Base-by-base conservation (phyloP, 768 basidiomycete species). In the Pleurotus sapidus region DNA sequence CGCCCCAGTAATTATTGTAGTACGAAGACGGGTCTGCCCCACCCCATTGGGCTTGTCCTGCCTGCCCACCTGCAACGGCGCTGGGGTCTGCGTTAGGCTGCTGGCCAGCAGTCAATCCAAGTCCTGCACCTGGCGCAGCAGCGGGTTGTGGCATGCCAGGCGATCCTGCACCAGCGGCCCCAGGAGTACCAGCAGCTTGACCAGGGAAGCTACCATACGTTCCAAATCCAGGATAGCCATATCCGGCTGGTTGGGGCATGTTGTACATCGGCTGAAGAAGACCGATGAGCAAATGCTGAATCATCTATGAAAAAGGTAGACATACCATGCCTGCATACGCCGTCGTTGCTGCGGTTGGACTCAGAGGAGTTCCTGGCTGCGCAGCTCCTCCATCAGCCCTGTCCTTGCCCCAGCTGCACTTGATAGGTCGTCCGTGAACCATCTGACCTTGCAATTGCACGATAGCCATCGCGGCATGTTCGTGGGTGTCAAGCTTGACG, bases 361-460 rank as follows among this genome's bases (percentile, higher is more conserved):
- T 88, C 64, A 89, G 70, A 38, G 77, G 75, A 34, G 66, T 71
- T 14, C 74, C 65, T 48, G 82, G 75, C 56, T 82, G 79, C 23
- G 82, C 77, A 55, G 78, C 75, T 23, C 81, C 83, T 34, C 85
- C 89, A 68, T 90, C 88, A 20, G 86, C 88, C 60, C 93, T 83
- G 70, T 98, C 96, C 73, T 98, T 98, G 57, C 97, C 97, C 97
- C 97, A 99, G 66, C 93, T 94, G 73, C 93, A 96, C 75, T 98
- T 98, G 80, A 98, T 93, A 6, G 95, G 94, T 39, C 97, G 77
- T 48, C 96, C 96, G 63, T 99, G 97, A 24, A 99, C 93, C 82
- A 94, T 91, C 76, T 95, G 92, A 55, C 96, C 95, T 72, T 96
- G 93, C 51, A 99, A 78, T 70, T 98, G 94, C 60, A 96, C 90